Conservation (phyloP, 2,329 filamentous ascomycete genomes). For the Byssochlamys sp. region DNA sequence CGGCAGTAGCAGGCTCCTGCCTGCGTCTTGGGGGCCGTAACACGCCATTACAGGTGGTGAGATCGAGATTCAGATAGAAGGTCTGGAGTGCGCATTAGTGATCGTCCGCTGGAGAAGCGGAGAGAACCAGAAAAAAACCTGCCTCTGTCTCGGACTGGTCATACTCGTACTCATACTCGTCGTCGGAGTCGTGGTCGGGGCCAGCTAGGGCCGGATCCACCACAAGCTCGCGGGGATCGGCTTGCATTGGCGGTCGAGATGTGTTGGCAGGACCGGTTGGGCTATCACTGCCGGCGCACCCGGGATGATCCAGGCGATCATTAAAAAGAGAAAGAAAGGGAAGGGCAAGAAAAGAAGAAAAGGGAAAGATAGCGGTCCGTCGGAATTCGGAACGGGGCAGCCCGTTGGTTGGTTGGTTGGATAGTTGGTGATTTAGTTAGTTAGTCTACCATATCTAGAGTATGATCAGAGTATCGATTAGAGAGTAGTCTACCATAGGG, state of each 20-base stretch:
- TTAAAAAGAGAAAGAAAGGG: too few species aligned
- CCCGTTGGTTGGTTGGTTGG: background rate
- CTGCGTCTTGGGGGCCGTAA: conserved; percentile 25
- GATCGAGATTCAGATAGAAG: conserved; percentile 52
- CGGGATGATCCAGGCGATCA: background rate
- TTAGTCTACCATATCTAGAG: background rate
- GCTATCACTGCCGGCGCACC: background rate
- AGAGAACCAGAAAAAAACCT: conserved; percentile 5
- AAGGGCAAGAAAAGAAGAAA: too few species aligned
- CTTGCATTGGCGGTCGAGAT: conserved; percentile 3
- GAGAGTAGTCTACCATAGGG: too few species aligned
- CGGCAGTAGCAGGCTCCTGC: conserved; percentile 8
- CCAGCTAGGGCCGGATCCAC: conserved; percentile 14
- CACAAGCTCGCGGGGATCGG: conserved; percentile 6
- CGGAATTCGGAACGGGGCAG: background rate
- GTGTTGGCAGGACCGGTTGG: background rate
- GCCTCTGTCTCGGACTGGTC: conserved; percentile 50
- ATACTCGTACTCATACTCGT: conserved; percentile 50
- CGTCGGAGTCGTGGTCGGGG: conserved; percentile 19
- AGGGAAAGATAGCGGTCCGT: background rate
- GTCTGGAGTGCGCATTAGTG: conserved; percentile 28
- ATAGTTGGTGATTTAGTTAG: background rate
- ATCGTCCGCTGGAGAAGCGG: background rate
- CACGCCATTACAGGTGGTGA: conserved; percentile 38
- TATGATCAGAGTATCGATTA: too few species aligned